phyloP scores from a whole-genome alignment of 2,329 filamentous ascomycete genomes.

The Davidsoniella neocaledoniae region DNA sequence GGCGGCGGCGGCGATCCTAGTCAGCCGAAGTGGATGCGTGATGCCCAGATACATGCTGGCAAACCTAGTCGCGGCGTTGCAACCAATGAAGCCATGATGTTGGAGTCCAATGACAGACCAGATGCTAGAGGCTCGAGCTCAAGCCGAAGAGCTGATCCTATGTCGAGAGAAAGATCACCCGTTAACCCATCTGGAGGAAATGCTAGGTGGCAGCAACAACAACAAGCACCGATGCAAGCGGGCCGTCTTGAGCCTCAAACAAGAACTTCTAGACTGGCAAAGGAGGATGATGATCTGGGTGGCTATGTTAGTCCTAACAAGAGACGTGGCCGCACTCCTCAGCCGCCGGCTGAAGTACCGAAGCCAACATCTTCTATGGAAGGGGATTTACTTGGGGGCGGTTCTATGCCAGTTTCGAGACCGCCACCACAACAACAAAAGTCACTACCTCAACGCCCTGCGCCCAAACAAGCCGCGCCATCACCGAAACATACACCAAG shows the following conservation, averaged over 20 bases:
- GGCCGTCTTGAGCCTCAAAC: conserved; percentile 17
- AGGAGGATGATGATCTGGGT: conserved; percentile 66
- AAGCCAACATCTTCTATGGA: conserved; percentile 31
- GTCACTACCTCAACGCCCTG: conserved; percentile 22
- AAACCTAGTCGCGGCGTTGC: conserved; percentile 19
- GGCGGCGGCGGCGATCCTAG: conserved; percentile 38
- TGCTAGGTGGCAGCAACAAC: conserved; percentile 36
- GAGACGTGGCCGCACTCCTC: conserved; percentile 49
- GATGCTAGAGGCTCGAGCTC: conserved; percentile 16
- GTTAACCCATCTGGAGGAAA: conserved; percentile 20
- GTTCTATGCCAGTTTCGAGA: conserved; percentile 16
- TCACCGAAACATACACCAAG: conserved; percentile 25
- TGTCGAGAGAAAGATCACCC: conserved; percentile 23
- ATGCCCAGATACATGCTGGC: conserved; percentile 35
- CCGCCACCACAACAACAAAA: conserved; percentile 22
- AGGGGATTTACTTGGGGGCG: conserved; percentile 46
- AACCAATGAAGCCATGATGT: conserved; percentile 63
- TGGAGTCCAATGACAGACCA: conserved; percentile 50
- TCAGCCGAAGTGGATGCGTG: conserved; percentile 93
- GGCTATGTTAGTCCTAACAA: conserved; percentile 78
- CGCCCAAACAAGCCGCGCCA: conserved; percentile 24
- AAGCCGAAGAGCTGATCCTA: neutral
- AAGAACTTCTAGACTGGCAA: conserved; percentile 52
- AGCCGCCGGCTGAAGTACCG: conserved; percentile 23
- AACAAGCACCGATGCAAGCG: conserved; percentile 24